Conservation (phyloP, 2,329 filamentous ascomycete species). For the Chaetoscypha palmicola region DNA sequence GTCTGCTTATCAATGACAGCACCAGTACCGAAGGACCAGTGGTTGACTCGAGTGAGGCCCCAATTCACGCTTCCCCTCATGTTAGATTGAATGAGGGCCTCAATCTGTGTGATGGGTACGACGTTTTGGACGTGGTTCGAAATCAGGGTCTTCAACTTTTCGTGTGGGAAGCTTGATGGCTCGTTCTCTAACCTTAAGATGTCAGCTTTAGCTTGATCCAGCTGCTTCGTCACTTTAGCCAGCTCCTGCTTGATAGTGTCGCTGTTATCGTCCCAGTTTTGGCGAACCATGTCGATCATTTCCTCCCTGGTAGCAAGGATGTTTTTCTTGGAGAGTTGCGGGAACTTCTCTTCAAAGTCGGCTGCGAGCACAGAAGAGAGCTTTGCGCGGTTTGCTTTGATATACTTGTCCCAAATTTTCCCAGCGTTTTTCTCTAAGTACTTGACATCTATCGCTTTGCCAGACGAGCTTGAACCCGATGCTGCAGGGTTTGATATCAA, state of each 20-base stretch:
- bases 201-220: slow-evolving; percentile 12
- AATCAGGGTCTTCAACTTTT: slow-evolving; percentile 18
- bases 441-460: slow-evolving; percentile 2
- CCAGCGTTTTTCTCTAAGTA: slow-evolving; percentile 10
- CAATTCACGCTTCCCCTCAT: slow-evolving; percentile 16
- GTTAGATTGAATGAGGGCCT: slow-evolving; percentile 23
- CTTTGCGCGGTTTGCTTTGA: slow-evolving; percentile 14
- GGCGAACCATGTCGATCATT: slow-evolving; percentile 89
- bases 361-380: slow-evolving; percentile 6
- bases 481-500: slow-evolving; percentile 4
- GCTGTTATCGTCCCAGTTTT: slow-evolving; percentile 53
- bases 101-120: slow-evolving; percentile 22
- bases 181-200: slow-evolving; percentile 11
- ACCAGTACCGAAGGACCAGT: slow-evolving; percentile 59
- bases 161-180: slow-evolving; percentile 2
- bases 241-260: slow-evolving; percentile 16
- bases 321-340: slow-evolving; percentile 17
- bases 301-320: slow-evolving; percentile 17
- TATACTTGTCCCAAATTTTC: slow-evolving; percentile 14
- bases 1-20: slow-evolving; percentile 53
- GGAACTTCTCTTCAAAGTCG: slow-evolving; percentile 19
- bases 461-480: slow-evolving; percentile 17
- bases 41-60: slow-evolving; percentile 54
- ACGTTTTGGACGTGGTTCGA: slow-evolving; percentile 13
- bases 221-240: slow-evolving; percentile 9